Percentiles rank a stretch among this genome's conserved stretches.
These are phyloP conservation scores for Boletales sp. DNA, from an alignment of 768 basidiomycete genomes.

Conservation along the genomic window DNA sequence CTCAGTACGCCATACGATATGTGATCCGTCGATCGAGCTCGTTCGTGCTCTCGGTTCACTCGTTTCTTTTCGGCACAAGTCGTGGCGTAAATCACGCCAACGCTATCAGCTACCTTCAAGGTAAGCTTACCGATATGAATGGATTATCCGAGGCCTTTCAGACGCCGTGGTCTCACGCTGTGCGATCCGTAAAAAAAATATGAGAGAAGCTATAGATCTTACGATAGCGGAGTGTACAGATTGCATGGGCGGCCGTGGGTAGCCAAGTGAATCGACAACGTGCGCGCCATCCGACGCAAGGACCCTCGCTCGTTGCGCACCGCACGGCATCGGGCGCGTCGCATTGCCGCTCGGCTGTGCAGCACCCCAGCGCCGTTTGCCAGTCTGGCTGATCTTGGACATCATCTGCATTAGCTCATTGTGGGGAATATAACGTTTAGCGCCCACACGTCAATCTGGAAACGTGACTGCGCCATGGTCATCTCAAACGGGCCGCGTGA, in stretches of 20 bases:
- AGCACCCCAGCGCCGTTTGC: not conserved
- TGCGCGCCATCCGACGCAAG: no score
- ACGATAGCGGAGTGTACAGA: slow-evolving; percentile 6
- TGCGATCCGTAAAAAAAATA: slow-evolving; percentile 1
- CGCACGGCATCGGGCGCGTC: not conserved
- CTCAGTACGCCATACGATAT: slow-evolving; percentile 1
- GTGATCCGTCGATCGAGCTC: no score
- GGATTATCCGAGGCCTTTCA: no score
- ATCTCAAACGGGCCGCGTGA: slow-evolving; percentile 4
- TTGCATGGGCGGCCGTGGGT: slow-evolving; percentile 8
- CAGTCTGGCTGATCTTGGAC: slow-evolving; percentile 9
- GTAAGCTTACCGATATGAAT: no score
- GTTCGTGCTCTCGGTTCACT: not conserved
- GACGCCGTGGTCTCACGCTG: no score
- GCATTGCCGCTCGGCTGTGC: not conserved
- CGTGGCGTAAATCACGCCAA: slow-evolving; percentile 6
- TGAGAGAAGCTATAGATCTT: slow-evolving; percentile 1
- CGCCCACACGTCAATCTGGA: slow-evolving; percentile 12
- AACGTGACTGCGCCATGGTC: slow-evolving; percentile 12
- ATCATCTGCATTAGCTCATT: slow-evolving; percentile 21
- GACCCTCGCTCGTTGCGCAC: no score
- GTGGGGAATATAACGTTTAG: slow-evolving; percentile 23
- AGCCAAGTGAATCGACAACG: not conserved
- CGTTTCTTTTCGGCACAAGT: not conserved
- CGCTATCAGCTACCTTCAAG: not conserved